Percentiles rank a stretch among this genome's conserved stretches.
Conservation (phyloP, 1,139 yeast genomes). For the Yamadazyma triangularis region DNA sequence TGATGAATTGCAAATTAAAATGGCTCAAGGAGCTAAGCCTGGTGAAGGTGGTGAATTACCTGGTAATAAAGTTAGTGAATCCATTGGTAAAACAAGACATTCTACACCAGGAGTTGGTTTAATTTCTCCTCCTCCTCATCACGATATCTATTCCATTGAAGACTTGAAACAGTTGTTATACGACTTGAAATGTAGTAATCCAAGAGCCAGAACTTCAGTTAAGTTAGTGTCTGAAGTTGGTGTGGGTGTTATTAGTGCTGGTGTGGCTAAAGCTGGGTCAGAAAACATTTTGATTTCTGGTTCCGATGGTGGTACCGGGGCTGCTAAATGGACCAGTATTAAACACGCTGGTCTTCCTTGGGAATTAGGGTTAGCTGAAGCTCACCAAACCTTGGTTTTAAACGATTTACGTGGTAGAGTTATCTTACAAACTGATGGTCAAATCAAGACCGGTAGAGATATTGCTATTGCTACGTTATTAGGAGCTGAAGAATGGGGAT, state of each 20-base stretch:
- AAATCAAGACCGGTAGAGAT: conserved; percentile 92
- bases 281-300: conserved; percentile 94
- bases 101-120: conserved; percentile 96
- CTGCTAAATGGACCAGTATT: conserved; percentile 95
- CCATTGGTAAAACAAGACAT: conserved; percentile 93
- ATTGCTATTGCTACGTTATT: conserved; percentile 92
- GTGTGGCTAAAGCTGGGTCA: conserved; percentile 98
- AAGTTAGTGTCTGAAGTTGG: conserved; percentile 97
- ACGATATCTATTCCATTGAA: conserved; percentile 96
- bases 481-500: conserved; percentile 99
- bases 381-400: conserved; percentile 94
- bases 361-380: conserved; percentile 98
- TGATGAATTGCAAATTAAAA: conserved; percentile 94
- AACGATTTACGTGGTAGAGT: conserved; percentile 96
- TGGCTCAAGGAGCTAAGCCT: conserved; percentile 99
- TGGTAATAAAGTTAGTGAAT: conserved; percentile 84
- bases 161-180: conserved; percentile 95
- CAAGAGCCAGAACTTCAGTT: conserved; percentile 94
- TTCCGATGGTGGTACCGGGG: conserved; percentile 99
- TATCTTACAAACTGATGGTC: conserved; percentile 95
- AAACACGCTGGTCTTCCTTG: conserved; percentile 97
- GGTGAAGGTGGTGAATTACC: conserved; percentile 99
- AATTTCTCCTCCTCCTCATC: conserved; percentile 98
- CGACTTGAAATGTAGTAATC: conserved; percentile 94
- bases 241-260: conserved; percentile 98